Percentiles rank a stretch among this genome's conserved stretches.
Conservation (phyloP, 768 basidiomycete genomes). For the Piloderma croceum region DNA sequence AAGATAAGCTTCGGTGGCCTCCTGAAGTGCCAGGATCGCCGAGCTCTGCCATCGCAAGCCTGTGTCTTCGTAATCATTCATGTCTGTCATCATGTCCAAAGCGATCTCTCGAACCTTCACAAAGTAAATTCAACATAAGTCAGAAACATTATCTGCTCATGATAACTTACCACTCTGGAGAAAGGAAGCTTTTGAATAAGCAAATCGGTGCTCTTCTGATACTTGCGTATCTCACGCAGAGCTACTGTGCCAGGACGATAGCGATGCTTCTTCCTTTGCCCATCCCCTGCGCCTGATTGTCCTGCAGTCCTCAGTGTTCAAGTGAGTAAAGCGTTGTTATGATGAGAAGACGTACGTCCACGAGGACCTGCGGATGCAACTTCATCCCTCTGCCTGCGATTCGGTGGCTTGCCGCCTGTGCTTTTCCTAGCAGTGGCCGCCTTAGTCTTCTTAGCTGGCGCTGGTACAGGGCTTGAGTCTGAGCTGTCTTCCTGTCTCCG, state of each 20-base stretch:
- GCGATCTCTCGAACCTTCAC: slow-evolving; percentile 92
- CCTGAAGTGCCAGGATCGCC: slow-evolving; percentile 89
- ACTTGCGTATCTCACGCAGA: slow-evolving; percentile 87
- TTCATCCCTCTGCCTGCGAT: too few relatives aligned
- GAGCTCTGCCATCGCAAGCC: slow-evolving; percentile 92
- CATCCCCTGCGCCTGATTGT: slow-evolving; percentile 18
- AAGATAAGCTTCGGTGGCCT: slow-evolving; percentile 92
- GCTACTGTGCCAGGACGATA: slow-evolving; percentile 89
- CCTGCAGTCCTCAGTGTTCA: slow-evolving; percentile 7
- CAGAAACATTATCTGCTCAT: neutral
- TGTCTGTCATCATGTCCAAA: slow-evolving; percentile 80
- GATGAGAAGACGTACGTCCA: too few relatives aligned
- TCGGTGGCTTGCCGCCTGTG: slow-evolving; percentile 62
- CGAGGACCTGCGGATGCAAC: slow-evolving; percentile 5
- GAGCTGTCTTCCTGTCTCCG: slow-evolving; percentile 39
- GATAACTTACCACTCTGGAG: slow-evolving; percentile 72
- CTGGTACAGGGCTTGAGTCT: slow-evolving; percentile 41
- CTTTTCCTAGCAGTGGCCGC: slow-evolving; percentile 75
- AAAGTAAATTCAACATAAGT: neutral
- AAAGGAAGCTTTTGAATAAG: slow-evolving; percentile 86
- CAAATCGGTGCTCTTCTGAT: slow-evolving; percentile 90
- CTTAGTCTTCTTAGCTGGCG: slow-evolving; percentile 42
- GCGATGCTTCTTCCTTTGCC: slow-evolving; percentile 47
- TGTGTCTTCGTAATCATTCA: slow-evolving; percentile 50
- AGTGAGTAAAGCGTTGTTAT: too few relatives aligned